Base-by-base conservation (phyloP, 495 filamentous ascomycete species). In the Oidiodendron maius region DNA sequence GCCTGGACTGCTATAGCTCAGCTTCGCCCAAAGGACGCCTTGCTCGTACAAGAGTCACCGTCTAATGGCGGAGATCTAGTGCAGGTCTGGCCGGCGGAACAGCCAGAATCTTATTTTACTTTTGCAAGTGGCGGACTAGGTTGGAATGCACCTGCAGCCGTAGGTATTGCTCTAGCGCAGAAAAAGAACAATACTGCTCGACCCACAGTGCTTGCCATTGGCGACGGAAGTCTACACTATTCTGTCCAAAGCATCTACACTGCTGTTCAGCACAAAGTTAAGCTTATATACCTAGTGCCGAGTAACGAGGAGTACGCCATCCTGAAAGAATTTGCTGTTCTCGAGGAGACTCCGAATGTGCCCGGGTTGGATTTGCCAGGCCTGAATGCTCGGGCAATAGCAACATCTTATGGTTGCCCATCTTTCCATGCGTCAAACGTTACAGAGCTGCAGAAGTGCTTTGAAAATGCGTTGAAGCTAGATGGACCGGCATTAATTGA, bases 231-330 rank as follows among this genome's bases (percentile, higher is more conserved):
- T 13, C 20, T 38, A 18, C 35, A 38, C 4, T 38, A 38, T 18
- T 38, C 35, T 3, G 35, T 38, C 3, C 35, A 38, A 38, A 38
- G 35, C 12, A 38, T 38, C 12, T 38, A 38, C 12, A 4, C 35
- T n/a, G 35, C 35, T 13, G 35, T 38, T 13, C 35, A 38, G 12
- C 35, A 38, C 4, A 38, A 38, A 13, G 35, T 13, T 18, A 38
- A 38, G 12, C 3, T 38, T 13, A 18, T 38, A 18, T 38, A 38
- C 20, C 35, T 38, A 3, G 35, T 38, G 4, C 35, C 35, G 12
- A n/a, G 35, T 16, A 38, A 38, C 20, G 35, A 38, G 12, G 35
- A 38, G 35, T 38, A 38, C 12, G 35, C 35, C 35, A 38, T 38
- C 12, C 20, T 38, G 35, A 38, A 38, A 13, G 35, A 38, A 13